Evolutionary conservation across 2,329 filamentous ascomycete genomes (phyloP).

Genomic region (Escovopsis sp.): DNA sequence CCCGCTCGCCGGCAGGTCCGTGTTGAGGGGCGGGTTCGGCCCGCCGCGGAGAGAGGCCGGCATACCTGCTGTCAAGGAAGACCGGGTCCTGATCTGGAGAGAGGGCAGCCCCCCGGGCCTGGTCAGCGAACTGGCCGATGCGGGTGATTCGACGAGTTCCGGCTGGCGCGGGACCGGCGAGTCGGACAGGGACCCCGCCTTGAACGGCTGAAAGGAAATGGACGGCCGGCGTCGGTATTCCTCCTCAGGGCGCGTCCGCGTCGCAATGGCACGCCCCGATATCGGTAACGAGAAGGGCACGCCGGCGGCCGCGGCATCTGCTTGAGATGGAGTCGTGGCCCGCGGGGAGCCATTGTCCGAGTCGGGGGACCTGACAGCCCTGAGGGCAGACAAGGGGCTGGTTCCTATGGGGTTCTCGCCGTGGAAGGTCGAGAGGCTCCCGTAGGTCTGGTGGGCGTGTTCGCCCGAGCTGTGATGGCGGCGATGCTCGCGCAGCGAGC

Average conservation of each 20-base stretch:
- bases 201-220: constrained; percentile 89
- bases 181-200: constrained; percentile 84
- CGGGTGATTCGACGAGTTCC: constrained; percentile 36
- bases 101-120: constrained; percentile 31
- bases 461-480: constrained; percentile 36
- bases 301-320: constrained; percentile 28
- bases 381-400: constrained; percentile 73
- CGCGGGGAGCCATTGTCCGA: constrained; percentile 48
- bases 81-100: constrained; percentile 42
- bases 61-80: constrained; percentile 61
- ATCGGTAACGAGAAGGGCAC: constrained; percentile 41
- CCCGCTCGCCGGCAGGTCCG: constrained; percentile 52
- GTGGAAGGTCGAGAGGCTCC: constrained; percentile 80
- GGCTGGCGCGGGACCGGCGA: constrained; percentile 49
- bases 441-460: constrained; percentile 60
- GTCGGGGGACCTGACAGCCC: constrained; percentile 47
- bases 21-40: constrained; percentile 34
- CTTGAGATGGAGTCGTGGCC: constrained; percentile 29
- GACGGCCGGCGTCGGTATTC: constrained; percentile 56
- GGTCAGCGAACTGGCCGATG: constrained; percentile 39
- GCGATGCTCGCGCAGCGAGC: constrained; percentile 60
- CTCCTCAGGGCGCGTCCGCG: constrained; percentile 33
- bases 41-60: constrained; percentile 57
- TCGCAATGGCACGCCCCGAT: constrained; percentile 16
- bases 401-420: constrained; percentile 64